Conservation (phyloP, 2,329 filamentous ascomycete species). For the Trichoderma sp. region DNA sequence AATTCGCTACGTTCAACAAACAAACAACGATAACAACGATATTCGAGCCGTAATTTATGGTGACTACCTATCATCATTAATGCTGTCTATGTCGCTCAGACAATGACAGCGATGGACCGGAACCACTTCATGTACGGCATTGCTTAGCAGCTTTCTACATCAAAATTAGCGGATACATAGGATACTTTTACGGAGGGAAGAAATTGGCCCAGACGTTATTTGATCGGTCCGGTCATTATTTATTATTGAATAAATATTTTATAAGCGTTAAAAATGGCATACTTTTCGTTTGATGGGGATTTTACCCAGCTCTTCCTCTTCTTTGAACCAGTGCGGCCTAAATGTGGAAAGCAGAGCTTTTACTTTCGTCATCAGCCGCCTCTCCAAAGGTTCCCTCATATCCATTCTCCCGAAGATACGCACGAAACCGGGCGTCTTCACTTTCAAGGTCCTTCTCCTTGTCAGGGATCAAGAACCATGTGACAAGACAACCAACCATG, state of each 20-base stretch:
- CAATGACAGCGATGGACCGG: too few relatives aligned
- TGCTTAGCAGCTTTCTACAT: too few relatives aligned
- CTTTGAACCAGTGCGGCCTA: neutral
- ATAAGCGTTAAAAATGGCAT: neutral
- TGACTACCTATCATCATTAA: too few relatives aligned
- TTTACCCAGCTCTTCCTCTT: neutral
- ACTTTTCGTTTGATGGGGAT: neutral
- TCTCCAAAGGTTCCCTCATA: conserved; percentile 17
- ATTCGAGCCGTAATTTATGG: too few relatives aligned
- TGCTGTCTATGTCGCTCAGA: too few relatives aligned
- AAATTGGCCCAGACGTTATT: too few relatives aligned
- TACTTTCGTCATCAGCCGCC: neutral
- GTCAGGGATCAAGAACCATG: conserved; percentile 33
- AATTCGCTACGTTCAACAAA: neutral
- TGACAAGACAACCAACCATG: conserved; percentile 27
- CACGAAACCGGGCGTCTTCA: conserved; percentile 27
- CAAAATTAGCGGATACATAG: too few relatives aligned
- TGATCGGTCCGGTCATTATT: neutral
- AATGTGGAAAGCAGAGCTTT: neutral
- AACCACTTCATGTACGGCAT: too few relatives aligned
- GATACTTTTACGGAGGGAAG: too few relatives aligned
- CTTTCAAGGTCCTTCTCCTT: conserved; percentile 24
- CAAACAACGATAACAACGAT: neutral
- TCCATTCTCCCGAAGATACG: conserved; percentile 27
- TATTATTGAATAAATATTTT: neutral